Evolutionary conservation across 805 yeast species (phyloP).

Genomic region (Clavispora phyllophila): DNA sequence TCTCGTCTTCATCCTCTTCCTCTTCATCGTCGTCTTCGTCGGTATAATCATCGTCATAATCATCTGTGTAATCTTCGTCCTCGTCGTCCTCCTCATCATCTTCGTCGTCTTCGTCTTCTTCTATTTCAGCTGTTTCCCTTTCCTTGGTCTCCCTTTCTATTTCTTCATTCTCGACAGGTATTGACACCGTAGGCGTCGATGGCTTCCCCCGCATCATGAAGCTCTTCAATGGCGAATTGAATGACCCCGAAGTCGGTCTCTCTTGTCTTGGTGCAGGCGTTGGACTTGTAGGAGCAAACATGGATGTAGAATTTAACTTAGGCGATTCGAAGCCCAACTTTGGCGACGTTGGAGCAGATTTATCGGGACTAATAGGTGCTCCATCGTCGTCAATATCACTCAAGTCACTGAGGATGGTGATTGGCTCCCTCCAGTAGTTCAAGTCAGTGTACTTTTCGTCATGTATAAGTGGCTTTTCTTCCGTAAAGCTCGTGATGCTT

Average conservation of each 20-base stretch:
- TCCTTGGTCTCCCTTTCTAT: neutral
- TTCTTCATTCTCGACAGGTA: constrained; percentile 14
- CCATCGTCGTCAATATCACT: constrained; percentile 45
- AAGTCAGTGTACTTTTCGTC: constrained; percentile 77
- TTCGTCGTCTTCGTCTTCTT: constrained; percentile 8
- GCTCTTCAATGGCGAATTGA: constrained; percentile 37
- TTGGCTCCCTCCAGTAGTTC: constrained; percentile 87
- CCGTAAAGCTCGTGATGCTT: constrained; percentile 15
- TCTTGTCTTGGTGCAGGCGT: constrained; percentile 10
- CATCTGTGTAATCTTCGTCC: constrained; percentile 7
- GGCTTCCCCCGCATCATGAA: constrained; percentile 32
- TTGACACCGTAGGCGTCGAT: constrained; percentile 10
- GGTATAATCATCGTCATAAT: constrained; percentile 4
- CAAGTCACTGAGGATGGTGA: constrained; percentile 55
- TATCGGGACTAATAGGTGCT: constrained; percentile 8
- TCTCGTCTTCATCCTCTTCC: constrained; percentile 9
- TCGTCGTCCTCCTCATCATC: constrained; percentile 5
- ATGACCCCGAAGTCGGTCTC: constrained; percentile 33
- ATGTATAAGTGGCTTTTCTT: constrained; percentile 27
- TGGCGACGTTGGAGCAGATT: constrained; percentile 7
- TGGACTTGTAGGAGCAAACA: neutral
- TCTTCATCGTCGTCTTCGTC: constrained; percentile 8
- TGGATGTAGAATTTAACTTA: neutral
- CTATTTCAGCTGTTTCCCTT: constrained; percentile 8
- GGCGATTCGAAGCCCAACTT: neutral